Percentiles rank a stretch among this genome's conserved stretches.
Conservation (phyloP, 306 rosid species). For the Vachellia collinsii region DNA sequence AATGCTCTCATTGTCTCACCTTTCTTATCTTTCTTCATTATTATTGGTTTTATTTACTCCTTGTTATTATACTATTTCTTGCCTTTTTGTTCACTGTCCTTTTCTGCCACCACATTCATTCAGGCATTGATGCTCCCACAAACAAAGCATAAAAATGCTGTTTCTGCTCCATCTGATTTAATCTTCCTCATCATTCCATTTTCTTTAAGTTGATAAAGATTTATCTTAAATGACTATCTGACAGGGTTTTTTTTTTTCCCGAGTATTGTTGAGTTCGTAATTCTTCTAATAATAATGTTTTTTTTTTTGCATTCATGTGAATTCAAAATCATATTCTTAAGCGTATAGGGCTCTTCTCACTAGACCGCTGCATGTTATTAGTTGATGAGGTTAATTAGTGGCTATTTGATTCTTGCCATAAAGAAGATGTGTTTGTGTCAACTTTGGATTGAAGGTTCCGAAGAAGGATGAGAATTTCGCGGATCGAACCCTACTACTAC, state of each 20-base stretch:
- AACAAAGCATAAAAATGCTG: constrained; percentile 41
- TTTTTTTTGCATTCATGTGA: no score
- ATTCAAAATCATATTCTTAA: no score
- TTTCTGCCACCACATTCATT: constrained; percentile 36
- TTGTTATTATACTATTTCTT: constrained; percentile 18
- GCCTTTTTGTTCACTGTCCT: constrained; percentile 48
- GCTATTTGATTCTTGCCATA: not conserved
- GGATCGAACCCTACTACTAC: not conserved
- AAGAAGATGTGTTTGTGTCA: not conserved
- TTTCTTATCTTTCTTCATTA: constrained; percentile 31
- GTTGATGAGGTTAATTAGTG: not conserved
- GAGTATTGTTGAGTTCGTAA: no score
- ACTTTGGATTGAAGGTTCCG: not conserved
- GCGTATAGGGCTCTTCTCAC: no score
- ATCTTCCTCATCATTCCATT: constrained; percentile 26
- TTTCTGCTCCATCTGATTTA: constrained; percentile 2
- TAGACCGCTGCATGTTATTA: no score
- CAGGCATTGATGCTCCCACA: constrained; percentile 39
- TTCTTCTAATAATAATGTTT: no score
- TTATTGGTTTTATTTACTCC: constrained; percentile 41
- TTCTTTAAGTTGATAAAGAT: not conserved
- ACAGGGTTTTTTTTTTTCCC: no score
- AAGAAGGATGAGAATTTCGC: not conserved
- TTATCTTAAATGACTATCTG: no score
- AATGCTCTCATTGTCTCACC: constrained; percentile 50